Conservation (phyloP, 192 early-diverging fungal species). For the Bifiguratus adelaidae region DNA sequence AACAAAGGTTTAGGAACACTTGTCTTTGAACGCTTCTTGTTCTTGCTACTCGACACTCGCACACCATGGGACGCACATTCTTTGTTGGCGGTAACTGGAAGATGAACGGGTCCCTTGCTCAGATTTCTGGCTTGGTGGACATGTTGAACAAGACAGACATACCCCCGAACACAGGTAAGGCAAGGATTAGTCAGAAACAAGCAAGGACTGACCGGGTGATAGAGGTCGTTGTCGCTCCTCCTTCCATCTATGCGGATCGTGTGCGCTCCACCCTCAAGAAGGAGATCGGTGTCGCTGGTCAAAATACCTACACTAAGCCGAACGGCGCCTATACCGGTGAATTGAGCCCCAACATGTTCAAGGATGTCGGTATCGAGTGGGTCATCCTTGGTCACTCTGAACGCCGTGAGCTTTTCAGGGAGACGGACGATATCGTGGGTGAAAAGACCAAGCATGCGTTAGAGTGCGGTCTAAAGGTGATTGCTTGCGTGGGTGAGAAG, state of each 20-base stretch:
- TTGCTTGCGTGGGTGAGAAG: slow-evolving; percentile 94
- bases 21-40: too few species aligned
- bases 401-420: slow-evolving; percentile 85
- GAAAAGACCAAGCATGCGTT: slow-evolving; percentile 86
- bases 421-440: slow-evolving; percentile 83
- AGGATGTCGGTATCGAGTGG: slow-evolving; percentile 93
- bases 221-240: slow-evolving; percentile 98
- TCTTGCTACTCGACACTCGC: slow-evolving; percentile 1
- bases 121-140: slow-evolving; percentile 65
- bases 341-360: slow-evolving; percentile 89
- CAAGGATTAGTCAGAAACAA: neutral
- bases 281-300: slow-evolving; percentile 86
- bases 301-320: slow-evolving; percentile 83
- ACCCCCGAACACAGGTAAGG: slow-evolving; percentile 60
- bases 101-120: slow-evolving; percentile 86
- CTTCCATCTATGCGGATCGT: slow-evolving; percentile 79
- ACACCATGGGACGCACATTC: slow-evolving; percentile 68
- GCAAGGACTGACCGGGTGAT: neutral
- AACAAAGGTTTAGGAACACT: too few species aligned
- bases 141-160: slow-evolving; percentile 64
- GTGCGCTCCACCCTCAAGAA: slow-evolving; percentile 67
- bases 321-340: slow-evolving; percentile 98
- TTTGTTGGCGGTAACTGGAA: slow-evolving; percentile 91
- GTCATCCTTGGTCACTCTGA: slow-evolving; percentile 98
- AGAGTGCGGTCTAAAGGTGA: slow-evolving; percentile 80